Base-by-base conservation (phyloP, 192 early-diverging fungal species). In the Mortierella alpina region DNA sequence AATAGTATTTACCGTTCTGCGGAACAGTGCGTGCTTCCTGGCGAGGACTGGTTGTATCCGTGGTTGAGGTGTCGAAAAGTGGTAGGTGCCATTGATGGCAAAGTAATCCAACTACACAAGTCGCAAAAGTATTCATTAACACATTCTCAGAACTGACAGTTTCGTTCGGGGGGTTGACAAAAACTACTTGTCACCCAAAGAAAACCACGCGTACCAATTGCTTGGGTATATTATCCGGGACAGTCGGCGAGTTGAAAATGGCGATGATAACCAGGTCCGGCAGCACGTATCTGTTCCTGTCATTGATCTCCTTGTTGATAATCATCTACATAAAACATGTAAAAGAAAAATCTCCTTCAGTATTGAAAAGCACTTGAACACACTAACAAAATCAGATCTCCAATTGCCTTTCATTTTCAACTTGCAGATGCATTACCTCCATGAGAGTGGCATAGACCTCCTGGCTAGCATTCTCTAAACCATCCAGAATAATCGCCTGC, bases 401-500 rank as follows among this genome's bases (percentile, higher is more conserved):
- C 31, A 5, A 58, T n/a, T 22, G 22, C 2, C 8, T 8, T 8
- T 40, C 50, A 12, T 51, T 51, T 12, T 51, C 50, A 31, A 54
- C 44, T 20, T 20, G 18, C 44, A 22, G 12, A 8, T 3, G 6
- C 31, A 15, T 44, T 72, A 85, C 84, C 80, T 85, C 84, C 22
- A 82, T 14, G 20, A 85, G 66, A 45, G 75, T 61, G 22, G 75
- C 67, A 58, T 68, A 74, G 4, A 85, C 72, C 7, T 65, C 66
- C 41, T 82, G 79, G 42, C 81, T 79, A 20, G 79, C 75, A 55
- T 85, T 66, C 14, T 73, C 68, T 44, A 85, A 50, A 8, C 72
- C 71, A 50, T 85, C 84, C 61, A 85, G 45, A 15, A 85, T 85
- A 10, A 85, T 82, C 20, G 84, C 84, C 50, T 85, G 69, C 5